Evolutionary conservation across 2,329 filamentous ascomycete species (phyloP).

Genomic region (Ambrosiella cleistominuta): DNA sequence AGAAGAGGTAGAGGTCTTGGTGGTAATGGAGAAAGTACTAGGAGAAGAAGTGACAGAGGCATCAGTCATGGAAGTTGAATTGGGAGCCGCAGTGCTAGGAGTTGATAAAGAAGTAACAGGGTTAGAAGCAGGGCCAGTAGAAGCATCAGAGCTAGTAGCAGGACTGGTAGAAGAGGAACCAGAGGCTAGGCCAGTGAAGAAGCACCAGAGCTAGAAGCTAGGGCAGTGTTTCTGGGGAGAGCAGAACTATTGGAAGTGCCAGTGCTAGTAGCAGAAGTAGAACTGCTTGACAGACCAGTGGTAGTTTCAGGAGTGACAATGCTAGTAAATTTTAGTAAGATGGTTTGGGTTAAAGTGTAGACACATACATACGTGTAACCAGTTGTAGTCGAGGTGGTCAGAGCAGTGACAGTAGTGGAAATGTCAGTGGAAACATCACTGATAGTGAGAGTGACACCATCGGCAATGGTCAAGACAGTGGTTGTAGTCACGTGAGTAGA

Average conservation of each 20-base stretch:
- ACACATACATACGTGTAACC: conserved; percentile 5
- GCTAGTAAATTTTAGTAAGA: neutral
- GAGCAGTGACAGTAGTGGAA: conserved; percentile 5
- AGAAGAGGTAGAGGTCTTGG: conserved; percentile 1
- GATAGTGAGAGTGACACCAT: conserved; percentile 5
- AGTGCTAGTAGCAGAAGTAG: conserved; percentile 1
- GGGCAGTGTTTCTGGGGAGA: neutral
- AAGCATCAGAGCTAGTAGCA: neutral
- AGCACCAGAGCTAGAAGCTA: neutral
- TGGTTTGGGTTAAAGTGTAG: neutral
- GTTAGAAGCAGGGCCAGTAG: neutral
- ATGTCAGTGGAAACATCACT: conserved; percentile 8
- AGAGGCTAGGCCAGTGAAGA: neutral
- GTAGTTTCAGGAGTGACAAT: neutral
- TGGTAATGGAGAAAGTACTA: neutral
- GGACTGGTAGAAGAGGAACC: neutral
- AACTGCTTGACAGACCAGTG: neutral
- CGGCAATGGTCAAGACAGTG: conserved; percentile 8
- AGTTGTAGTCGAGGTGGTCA: conserved; percentile 4
- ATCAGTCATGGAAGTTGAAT: neutral
- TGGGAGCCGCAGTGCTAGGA: neutral
- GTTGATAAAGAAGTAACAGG: neutral
- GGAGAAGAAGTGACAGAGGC: neutral
- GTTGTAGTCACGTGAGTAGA: conserved; percentile 5
- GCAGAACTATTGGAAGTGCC: neutral